phyloP scores from a whole-genome alignment of 371 early-diverging fungal genomes.

The Mucor piriformis region DNA sequence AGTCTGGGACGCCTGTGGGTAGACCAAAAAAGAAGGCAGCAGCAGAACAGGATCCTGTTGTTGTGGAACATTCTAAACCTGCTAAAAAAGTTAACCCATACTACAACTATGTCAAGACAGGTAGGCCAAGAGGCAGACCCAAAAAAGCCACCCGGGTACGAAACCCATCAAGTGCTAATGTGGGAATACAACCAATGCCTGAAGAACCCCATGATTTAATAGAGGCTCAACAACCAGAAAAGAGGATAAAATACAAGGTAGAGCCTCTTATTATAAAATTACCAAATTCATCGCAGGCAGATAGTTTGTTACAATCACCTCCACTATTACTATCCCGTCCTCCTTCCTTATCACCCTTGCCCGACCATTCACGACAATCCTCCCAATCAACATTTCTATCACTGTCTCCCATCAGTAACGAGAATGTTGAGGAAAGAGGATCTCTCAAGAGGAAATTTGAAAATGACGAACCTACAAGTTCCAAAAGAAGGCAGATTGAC shows the following conservation, averaged over 20 bases:
- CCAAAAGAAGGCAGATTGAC: background rate
- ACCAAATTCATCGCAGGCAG: background rate
- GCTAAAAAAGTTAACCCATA: background rate
- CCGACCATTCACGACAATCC: background rate
- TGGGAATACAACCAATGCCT: background rate
- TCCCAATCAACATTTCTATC: background rate
- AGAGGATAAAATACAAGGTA: background rate
- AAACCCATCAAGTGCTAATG: background rate
- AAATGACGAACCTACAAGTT: background rate
- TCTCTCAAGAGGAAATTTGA: background rate
- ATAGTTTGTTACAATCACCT: background rate
- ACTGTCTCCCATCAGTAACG: background rate
- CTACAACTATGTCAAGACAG: background rate
- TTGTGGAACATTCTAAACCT: no score
- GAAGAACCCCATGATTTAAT: background rate
- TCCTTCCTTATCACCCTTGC: background rate
- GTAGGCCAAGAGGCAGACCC: background rate
- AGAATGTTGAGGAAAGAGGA: background rate
- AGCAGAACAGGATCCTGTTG: background rate
- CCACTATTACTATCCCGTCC: background rate
- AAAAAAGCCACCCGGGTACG: background rate
- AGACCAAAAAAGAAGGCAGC: constrained; percentile 1
- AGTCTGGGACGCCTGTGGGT: background rate
- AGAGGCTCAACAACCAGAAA: background rate
- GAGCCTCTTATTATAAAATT: no score